Evolutionary conservation across 805 yeast genomes (phyloP), one percentile per base, ranked within the genome.

Genomic region (Cyberlindnera veronae): DNA sequence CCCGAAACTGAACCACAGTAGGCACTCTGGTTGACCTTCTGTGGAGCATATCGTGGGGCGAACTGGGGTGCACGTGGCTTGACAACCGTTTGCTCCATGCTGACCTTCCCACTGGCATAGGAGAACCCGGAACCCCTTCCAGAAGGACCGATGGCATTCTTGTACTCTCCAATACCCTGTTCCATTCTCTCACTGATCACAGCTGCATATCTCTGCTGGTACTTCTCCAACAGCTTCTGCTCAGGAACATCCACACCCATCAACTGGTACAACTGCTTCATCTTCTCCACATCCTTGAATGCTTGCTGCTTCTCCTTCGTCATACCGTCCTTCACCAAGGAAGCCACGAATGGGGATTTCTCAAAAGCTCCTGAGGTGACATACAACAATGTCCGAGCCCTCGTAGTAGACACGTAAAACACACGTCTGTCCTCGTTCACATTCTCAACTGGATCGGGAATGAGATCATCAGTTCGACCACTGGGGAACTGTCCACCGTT

Each of bases 391-490:
- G 61, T 61, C 57, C 84, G 82, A 0, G 96, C 95, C 48, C 99
- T 70, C 0, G 96, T 91, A 32, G 81, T 67, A 0, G 96, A 95
- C 11, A 93, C 99, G 59, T 87, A 93, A 44, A 89, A 72, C 50
- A 91, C 76, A 36, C 98, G 61, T 39, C 95, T 63, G 54, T 89
- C 97, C 61, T 91, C 98, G 48, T 83, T 74, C 2, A 77, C 64
- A 13, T 50, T 58, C 27, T 57, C 54, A 3, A 48, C 52, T 18
- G 18, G 12, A 18, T 29, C 37, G 4, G 40, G 31, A 7, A 20
- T 35, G 23, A 33, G 49, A 54, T 28, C 54, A 50, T 19, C 56
- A 47, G 19, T 57, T 54, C 71, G 72, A 2, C 60, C 53, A 4
- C 81, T 76, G 0, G 95, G 95, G 11, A 86, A 63, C 12, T 76